phyloP scores from a whole-genome alignment of 106 monocot species.

The Dioscorea alata region DNA sequence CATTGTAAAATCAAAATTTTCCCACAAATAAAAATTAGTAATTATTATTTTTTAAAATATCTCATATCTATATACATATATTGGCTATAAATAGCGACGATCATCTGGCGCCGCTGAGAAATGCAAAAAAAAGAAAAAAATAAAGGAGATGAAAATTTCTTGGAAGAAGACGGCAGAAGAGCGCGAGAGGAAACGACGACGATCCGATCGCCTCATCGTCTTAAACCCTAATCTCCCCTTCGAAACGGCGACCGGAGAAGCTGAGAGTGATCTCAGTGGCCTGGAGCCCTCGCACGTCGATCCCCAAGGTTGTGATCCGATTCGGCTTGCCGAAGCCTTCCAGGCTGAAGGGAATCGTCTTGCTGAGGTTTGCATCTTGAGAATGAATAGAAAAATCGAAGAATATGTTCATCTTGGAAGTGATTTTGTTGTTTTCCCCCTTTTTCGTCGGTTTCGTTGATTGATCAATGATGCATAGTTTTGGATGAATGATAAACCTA shows the following conservation, averaged over 20 bases:
- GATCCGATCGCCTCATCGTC: conserved; percentile 1
- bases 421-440: neutral
- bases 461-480: too few relatives aligned
- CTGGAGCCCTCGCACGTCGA: neutral
- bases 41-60: too few relatives aligned
- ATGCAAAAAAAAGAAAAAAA: neutral
- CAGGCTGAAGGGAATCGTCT: conserved; percentile 55
- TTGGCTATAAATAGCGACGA: too few relatives aligned
- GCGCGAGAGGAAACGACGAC: conserved; percentile 29
- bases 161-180: conserved; percentile 50
- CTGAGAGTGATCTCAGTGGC: neutral
- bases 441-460: neutral
- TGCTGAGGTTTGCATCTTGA: conserved; percentile 48
- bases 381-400: too few relatives aligned
- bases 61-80: too few relatives aligned
- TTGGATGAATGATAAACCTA: too few relatives aligned
- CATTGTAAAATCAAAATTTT: too few relatives aligned
- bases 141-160: conserved; percentile 40
- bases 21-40: too few relatives aligned
- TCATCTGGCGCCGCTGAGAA: too few relatives aligned
- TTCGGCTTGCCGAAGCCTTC: conserved; percentile 28
- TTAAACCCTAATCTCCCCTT: conserved; percentile 45
- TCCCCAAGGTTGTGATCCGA: conserved; percentile 10
- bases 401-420: neutral
- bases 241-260: conserved; percentile 19